A percentile compares a stretch with the other conserved stretches of the same genome.
These are phyloP conservation scores for Phalaenopsis aphrodite DNA, from an alignment of 106 monocot genomes.

Conservation along the genomic window DNA sequence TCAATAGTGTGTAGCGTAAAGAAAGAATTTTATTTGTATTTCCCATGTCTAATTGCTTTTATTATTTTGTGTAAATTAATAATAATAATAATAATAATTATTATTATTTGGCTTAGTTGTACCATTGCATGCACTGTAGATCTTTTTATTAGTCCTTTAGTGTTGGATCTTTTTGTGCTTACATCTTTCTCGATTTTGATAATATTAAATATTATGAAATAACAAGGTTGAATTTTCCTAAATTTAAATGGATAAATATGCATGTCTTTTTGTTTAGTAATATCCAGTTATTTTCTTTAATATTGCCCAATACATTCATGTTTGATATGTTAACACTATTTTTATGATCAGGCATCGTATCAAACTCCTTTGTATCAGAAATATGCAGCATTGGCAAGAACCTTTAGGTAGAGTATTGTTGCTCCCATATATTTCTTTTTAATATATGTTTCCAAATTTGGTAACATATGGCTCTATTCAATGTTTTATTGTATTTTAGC, in stretches of 20 bases:
- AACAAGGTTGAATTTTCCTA: background rate
- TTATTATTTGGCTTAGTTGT: background rate
- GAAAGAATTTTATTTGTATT: background rate
- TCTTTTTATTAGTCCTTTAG: background rate
- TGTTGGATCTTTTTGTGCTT: background rate
- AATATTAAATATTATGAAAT: background rate
- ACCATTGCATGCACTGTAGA: background rate
- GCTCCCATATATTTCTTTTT: background rate
- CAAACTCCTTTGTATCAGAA: constrained; percentile 3
- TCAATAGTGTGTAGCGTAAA: background rate
- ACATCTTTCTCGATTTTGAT: background rate
- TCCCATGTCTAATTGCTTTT: background rate
- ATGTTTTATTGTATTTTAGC: constrained; percentile 19
- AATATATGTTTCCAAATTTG: background rate
- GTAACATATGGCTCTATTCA: background rate
- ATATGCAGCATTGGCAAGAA: constrained; percentile 7
- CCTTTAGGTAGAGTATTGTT: constrained; percentile 4
- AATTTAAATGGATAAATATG: background rate
- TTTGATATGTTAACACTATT: background rate
- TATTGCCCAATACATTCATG: background rate
- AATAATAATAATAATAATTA: background rate
- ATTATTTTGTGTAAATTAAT: background rate
- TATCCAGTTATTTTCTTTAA: background rate
- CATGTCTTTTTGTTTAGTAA: background rate
- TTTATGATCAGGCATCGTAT: constrained; percentile 2